These are phyloP conservation scores for Calonectria hongkongensis DNA, from an alignment of 2,329 filamentous ascomycete species.

Conservation along the genomic window DNA sequence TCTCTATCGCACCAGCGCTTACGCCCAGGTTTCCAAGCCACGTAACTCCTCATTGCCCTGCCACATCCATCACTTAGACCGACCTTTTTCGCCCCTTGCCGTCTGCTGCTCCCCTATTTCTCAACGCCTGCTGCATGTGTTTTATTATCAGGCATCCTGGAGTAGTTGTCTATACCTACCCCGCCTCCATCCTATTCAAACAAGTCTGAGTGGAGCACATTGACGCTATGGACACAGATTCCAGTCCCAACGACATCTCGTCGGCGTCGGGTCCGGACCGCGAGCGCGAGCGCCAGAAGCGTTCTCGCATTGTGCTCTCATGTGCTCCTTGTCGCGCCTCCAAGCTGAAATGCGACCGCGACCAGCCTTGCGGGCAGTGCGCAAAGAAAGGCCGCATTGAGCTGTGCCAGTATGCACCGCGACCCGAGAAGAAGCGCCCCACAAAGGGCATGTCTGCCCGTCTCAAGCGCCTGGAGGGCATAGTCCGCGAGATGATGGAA, in stretches of 20 bases:
- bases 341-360: slow-evolving; percentile 75
- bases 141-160: background rate
- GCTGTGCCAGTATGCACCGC: slow-evolving; percentile 70
- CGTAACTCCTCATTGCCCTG: slow-evolving; percentile 28
- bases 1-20: background rate
- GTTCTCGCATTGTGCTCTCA: slow-evolving; percentile 70
- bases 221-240: slow-evolving; percentile 44
- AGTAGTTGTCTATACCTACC: background rate
- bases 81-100: too few relatives aligned
- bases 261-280: slow-evolving; percentile 42
- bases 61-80: slow-evolving; percentile 12
- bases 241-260: slow-evolving; percentile 49
- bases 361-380: slow-evolving; percentile 71
- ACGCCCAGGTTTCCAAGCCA: slow-evolving; percentile 25
- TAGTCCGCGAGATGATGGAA: slow-evolving; percentile 75
- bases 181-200: background rate
- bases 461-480: slow-evolving; percentile 73
- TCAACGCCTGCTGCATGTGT: background rate
- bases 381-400: slow-evolving; percentile 68
- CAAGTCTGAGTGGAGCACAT: slow-evolving; percentile 24
- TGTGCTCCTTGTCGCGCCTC: slow-evolving; percentile 72
- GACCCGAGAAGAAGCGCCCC: slow-evolving; percentile 63
- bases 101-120: background rate
- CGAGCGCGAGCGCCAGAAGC: slow-evolving; percentile 59
- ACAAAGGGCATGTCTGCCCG: slow-evolving; percentile 72